Conservation (phyloP, 331 rosid species). For the Rosa hybrid region DNA sequence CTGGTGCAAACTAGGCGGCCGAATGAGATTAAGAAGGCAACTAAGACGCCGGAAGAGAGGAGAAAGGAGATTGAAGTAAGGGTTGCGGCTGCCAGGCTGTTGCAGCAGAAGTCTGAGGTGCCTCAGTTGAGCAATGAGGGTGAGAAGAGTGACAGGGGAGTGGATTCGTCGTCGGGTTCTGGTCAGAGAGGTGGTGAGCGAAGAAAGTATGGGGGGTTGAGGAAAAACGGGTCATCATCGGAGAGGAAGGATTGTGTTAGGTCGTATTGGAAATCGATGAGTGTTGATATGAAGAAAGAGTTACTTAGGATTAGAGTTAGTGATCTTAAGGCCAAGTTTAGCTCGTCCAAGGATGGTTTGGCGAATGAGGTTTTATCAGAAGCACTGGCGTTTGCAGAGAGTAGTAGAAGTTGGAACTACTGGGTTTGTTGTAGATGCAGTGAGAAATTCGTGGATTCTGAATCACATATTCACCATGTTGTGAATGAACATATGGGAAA, state of each 20-base stretch:
- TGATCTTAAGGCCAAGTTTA: conserved; percentile 65
- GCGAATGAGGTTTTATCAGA: conserved; percentile 60
- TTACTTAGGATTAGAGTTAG: conserved; percentile 61
- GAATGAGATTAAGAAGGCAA: conserved; percentile 88
- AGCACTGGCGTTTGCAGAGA: conserved; percentile 67
- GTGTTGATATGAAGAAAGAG: conserved; percentile 65
- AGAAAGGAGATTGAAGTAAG: conserved; percentile 87
- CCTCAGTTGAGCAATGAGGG: conserved; percentile 52
- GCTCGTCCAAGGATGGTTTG: conserved; percentile 63
- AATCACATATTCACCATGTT: conserved; percentile 77
- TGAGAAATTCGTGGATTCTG: conserved; percentile 52
- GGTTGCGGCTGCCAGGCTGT: conserved; percentile 81
- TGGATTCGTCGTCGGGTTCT: conserved; percentile 56
- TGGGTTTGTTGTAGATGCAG: conserved; percentile 81
- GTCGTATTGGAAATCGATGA: conserved; percentile 67
- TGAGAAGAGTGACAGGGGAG: conserved; percentile 50
- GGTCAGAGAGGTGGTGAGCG: conserved; percentile 70
- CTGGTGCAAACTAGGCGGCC: conserved; percentile 77
- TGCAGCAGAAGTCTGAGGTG: conserved; percentile 79
- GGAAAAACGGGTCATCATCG: conserved; percentile 58
- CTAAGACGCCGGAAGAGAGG: conserved; percentile 84
- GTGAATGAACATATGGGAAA: conserved; percentile 79
- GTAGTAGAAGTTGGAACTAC: conserved; percentile 73
- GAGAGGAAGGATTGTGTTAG: conserved; percentile 79
- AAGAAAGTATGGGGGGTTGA: conserved; percentile 50